Base-by-base conservation (phyloP, 768 basidiomycete species). In the Lenzites betulinus region DNA sequence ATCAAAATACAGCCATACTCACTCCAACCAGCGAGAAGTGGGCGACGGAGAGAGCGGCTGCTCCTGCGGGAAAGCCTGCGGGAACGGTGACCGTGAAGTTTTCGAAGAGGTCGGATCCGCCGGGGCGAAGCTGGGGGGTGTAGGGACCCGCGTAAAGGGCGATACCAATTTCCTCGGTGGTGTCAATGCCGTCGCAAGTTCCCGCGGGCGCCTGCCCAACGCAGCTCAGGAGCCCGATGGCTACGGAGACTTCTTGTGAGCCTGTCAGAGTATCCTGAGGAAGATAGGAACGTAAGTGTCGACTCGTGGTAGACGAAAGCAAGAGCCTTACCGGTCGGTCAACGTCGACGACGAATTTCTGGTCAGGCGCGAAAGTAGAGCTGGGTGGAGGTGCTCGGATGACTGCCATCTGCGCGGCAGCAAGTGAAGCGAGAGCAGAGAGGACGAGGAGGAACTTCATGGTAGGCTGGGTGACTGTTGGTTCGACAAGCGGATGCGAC, bases 171-270 rank as follows among this genome's bases (percentile, higher is more conserved):
- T 38, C 41, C 25, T 68, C 48, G 7, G 64, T 28, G 33, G 64
- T 48, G 50, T 65, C 60, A 41, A 63, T 43, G 20, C 66, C 53
- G 15, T 65, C 62, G 64, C 70, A 72, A 28, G 50, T 28, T 22
- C 49, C 64, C 26, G 42, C 41, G 0, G 53, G 42, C 9, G 59
- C 59, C 20, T 58, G 57, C 2, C 51, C 54, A 2, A 62, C 43
- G 64, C 75, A 76, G 30, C 65, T 59, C 23, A 59, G 35, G 39
- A 74, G 52, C 0, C 69, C 71, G 52, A 78, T 75, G 49, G 73
- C 73, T 30, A 77, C 56, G 4, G 69, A 71, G 30, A 76, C 73
- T 38, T 78, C 76, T 15, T 63, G 61, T 5, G 73, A 74, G 56
- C 66, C 62, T 3, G 71, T 69, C 7, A 75, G 69, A 7, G 69